Evolutionary conservation across 2,329 filamentous ascomycete genomes (phyloP), one percentile per base, ranked within the genome.

Genomic region (Aaosphaeria pasadenensis): DNA sequence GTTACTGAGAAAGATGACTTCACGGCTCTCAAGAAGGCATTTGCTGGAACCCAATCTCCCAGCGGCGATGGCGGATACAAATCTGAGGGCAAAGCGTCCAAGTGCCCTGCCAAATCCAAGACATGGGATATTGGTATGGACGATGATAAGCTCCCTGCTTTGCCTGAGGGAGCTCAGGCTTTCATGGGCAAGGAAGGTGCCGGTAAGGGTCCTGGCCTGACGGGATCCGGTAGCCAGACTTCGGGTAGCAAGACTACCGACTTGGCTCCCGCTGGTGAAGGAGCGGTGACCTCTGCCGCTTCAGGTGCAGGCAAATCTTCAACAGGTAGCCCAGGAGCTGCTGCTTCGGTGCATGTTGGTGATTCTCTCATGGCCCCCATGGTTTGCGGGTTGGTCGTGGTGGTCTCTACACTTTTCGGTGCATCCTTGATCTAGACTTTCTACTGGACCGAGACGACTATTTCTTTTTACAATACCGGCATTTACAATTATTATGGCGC

Each of bases 1-100:
- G 79, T 88, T 49, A 74, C 74, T 31, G 80, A 86, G 55, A 73
- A 78, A 32, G 53, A 71, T 38, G 88, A 92, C 63, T 95, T 86
- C 72, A 68, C 73, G 42, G 73, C 75, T 43, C 75, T 85, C 48
- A 75, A 79, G 71, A 60, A 60, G 7, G 78, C 78, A 31, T 76
- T 80, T 58, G 53, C 66, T 1, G 73, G 74, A 52, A 80, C 78
- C 56, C 62, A 72, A 44, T 71, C 75, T 62, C 82, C 82, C 40
- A 51, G 55, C 29, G 82, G 80, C 42, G 77, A 84, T 58, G 83
- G 82, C 52, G 79, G 80, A 51, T 84, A 82, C 74, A 81, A 82
- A 70, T 58, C 72, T 44, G 76, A 71, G 54, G 80, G 79, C 51
- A 63, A 70, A 52, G 65, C 79, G 45, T 80, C 75, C 57, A 59